Evolutionary conservation across 2,329 filamentous ascomycete species (phyloP).

Genomic region (Septoria linicola): DNA sequence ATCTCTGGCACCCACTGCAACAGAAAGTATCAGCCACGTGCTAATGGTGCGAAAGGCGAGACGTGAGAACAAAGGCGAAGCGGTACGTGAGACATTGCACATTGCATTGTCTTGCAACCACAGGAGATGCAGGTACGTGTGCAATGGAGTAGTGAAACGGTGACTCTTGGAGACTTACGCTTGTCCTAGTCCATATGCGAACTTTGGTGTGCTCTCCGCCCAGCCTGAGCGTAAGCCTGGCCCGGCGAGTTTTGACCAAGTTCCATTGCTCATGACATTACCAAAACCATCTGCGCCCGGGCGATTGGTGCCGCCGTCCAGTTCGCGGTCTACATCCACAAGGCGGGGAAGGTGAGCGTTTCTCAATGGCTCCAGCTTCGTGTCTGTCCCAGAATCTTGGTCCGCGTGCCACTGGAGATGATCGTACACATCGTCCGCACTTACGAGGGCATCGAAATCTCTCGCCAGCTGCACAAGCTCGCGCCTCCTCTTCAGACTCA

Average conservation of each 20-base stretch:
- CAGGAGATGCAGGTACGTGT: too few relatives aligned
- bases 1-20: background rate
- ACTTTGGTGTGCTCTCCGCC: conserved; percentile 68
- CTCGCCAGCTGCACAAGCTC: conserved; percentile 74
- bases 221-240: conserved; percentile 86
- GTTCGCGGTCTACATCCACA: conserved; percentile 71
- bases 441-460: conserved; percentile 74
- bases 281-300: conserved; percentile 63
- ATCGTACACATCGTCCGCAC: conserved; percentile 93
- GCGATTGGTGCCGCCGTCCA: conserved; percentile 57
- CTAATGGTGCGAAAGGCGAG: background rate
- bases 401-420: conserved; percentile 73
- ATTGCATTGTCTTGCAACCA: too few relatives aligned
- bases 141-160: too few relatives aligned
- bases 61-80: background rate
- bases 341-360: conserved; percentile 64
- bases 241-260: conserved; percentile 82
- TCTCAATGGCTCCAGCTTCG: conserved; percentile 10
- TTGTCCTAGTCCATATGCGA: conserved; percentile 60
- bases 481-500: conserved; percentile 67
- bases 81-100: too few relatives aligned
- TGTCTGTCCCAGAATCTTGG: conserved; percentile 16
- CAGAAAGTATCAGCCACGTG: background rate
- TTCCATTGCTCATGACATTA: conserved; percentile 80
- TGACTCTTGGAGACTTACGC: conserved; percentile 47